Base-by-base conservation (phyloP, 148 eudicot genomes). In the Selenicereus undatus region DNA sequence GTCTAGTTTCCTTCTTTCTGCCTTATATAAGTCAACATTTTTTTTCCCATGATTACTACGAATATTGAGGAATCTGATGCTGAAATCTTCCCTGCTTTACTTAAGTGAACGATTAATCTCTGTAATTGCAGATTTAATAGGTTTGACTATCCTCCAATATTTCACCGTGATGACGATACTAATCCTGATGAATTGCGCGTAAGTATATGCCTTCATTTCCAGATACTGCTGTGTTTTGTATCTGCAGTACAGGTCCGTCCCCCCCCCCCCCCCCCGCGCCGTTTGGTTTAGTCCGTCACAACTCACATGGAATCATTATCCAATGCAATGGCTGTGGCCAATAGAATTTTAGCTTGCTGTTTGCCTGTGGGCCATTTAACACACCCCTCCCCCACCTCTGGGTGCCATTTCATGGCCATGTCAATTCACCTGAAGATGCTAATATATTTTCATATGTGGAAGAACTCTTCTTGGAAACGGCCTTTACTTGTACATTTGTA, bases 91-190 rank as follows among this genome's bases (percentile, higher is more conserved):
- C 10, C 26, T 43, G 3, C 69, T 80, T 26, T 43, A 42, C 81
- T 74, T 42, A 73, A 39, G 42, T 70, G 32, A 69, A 30, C 22
- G 11, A 42, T 85, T 50, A 75, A 9, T 83, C 74, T 76, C 71
- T 56, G 26, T 87, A 75, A 80, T 80, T 92, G 94, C 99, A 97
- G 99, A 70, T 97, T 97, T 84, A 89, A 94, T 76, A 91, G 90
- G 78, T 97, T 97, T 75, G 99, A 97, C 2, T 97, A 85, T 82
- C 89, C 99, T 78, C 99, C 99, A 14, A 94, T 97, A 83, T 91
- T 97, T 86, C 95, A 94, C 79, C 98, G 95, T 76, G 97, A 91
- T 2, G 94, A 93, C 52, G 98, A 94, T 87, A 85, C 91, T 79
- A 96, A 89, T 90, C 91, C 81, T 78, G 98, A 94, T 84, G 98